Percentiles rank a stretch among this genome's conserved stretches.
Evolutionary conservation across 2,329 filamentous ascomycete genomes (phyloP).

Genomic region (Gremmenia infestans): DNA sequence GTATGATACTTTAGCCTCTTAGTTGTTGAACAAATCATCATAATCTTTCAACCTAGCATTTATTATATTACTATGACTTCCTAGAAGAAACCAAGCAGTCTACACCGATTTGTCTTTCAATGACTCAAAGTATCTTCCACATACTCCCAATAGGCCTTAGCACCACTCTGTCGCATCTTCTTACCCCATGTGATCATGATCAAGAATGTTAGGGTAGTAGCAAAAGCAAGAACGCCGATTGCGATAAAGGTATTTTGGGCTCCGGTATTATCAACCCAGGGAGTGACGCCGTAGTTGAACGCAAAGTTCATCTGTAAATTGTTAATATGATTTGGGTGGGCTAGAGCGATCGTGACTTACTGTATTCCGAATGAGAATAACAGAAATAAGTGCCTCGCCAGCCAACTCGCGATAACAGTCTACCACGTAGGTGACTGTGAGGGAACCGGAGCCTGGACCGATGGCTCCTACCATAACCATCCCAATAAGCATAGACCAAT

Average conservation of each 20-base stretch:
- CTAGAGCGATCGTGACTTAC: constrained; percentile 28
- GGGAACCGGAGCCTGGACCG: constrained; percentile 6
- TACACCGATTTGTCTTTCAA: background rate
- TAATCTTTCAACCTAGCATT: no score
- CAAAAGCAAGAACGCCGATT: constrained; percentile 29
- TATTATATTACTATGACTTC: no score
- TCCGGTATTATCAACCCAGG: constrained; percentile 36
- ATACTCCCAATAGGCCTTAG: constrained; percentile 17
- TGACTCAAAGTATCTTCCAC: constrained; percentile 20
- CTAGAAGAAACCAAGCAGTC: no score
- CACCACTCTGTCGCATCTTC: constrained; percentile 15
- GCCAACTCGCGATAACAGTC: constrained; percentile 23
- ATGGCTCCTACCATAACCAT: constrained; percentile 39
- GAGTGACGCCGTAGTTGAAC: constrained; percentile 44
- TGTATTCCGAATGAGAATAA: constrained; percentile 41
- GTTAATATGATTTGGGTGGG: no score
- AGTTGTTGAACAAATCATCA: no score
- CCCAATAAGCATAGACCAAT: constrained; percentile 39
- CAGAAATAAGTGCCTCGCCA: constrained; percentile 42
- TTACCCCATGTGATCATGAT: constrained; percentile 19
- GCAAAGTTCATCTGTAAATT: constrained; percentile 31
- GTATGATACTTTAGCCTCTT: no score
- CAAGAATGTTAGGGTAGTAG: constrained; percentile 19
- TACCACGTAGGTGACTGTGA: background rate
- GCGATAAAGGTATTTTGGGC: constrained; percentile 38